Base-by-base conservation (phyloP, 768 basidiomycete species). In the Leccinum rimulosum region DNA sequence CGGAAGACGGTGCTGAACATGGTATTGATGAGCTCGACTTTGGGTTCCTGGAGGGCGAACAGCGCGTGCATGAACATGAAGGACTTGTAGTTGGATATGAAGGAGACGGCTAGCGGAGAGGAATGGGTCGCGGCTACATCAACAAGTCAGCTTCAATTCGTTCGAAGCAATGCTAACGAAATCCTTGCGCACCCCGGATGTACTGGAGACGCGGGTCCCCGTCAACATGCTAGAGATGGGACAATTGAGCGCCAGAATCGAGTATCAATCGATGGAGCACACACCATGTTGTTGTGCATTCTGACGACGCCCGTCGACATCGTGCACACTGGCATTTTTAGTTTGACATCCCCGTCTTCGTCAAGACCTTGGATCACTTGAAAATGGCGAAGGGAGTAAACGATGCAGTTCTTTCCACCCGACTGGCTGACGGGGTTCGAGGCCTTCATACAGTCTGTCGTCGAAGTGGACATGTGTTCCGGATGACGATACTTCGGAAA, bases 241-340 rank as follows among this genome's bases (percentile, higher is more conserved):
- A 67, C 47, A 62, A 54, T 11, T 15, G 33, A 35, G 33, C 33
- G 4, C 14, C 27, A 54, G 22, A 7, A 45, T 14, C 3, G n/a
- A 36, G 15, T 1, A 54, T 43, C 6, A 25, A 43, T 35, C 3
- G 12, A 35, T 35, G 10, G 10, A 11, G 22, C 19, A 54, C 56
- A 22, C n/a, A 61, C 62, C 67, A 65, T 65, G 2, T 69, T 33
- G 30, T 61, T 54, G 31, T 36, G 62, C 68, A 70, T 67, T 57
- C 68, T 58, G 40, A 64, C 54, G 6, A 61, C 62, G 12, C 63
- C 66, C 8, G 68, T 65, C 3, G 68, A 66, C 67, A 66, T 68
- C 8, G 66, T 14, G 47, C 58, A 64, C 43, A 65, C 63, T 0
- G 60, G 60, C 55, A 65, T 57, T 35, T 52, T 57, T 0, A 63